Conservation (phyloP, 179 eudicot genomes). For the Gypsophila paniculata region DNA sequence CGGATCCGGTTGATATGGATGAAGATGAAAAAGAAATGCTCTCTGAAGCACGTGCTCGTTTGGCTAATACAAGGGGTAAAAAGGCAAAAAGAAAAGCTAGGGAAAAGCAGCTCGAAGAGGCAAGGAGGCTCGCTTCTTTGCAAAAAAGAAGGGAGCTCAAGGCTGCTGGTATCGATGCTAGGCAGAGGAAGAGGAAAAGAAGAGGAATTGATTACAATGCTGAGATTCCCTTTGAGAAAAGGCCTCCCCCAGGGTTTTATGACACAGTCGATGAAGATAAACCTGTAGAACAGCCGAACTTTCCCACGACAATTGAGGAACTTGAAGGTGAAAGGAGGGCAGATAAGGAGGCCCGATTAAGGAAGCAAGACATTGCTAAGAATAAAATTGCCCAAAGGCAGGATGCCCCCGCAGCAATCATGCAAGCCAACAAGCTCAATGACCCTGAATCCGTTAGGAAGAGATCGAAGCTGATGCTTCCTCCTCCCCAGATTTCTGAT, state of each 20-base stretch:
- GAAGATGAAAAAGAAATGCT: slow-evolving; percentile 99
- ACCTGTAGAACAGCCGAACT: slow-evolving; percentile 69
- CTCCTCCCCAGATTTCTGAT: slow-evolving; percentile 93
- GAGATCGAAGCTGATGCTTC: slow-evolving; percentile 88
- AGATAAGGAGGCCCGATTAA: slow-evolving; percentile 82
- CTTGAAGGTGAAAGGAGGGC: slow-evolving; percentile 92
- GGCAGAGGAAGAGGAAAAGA: slow-evolving; percentile 86
- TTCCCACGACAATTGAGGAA: slow-evolving; percentile 91
- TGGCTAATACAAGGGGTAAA: slow-evolving; percentile 94
- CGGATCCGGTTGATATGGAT: slow-evolving; percentile 99
- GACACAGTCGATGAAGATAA: slow-evolving; percentile 75
- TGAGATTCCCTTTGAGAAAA: slow-evolving; percentile 95
- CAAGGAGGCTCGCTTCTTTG: slow-evolving; percentile 94
- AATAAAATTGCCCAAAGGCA: slow-evolving; percentile 89
- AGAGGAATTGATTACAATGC: slow-evolving; percentile 96
- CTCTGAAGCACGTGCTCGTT: slow-evolving; percentile 93
- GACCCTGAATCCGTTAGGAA: slow-evolving; percentile 92
- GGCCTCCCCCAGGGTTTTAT: slow-evolving; percentile 90
- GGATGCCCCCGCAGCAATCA: slow-evolving; percentile 88
- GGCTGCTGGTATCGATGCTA: slow-evolving; percentile 90
- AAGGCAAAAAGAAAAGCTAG: slow-evolving; percentile 98
- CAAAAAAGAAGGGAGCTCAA: slow-evolving; percentile 97
- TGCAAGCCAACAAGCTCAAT: slow-evolving; percentile 94
- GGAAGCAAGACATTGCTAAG: slow-evolving; percentile 90
- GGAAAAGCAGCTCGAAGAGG: slow-evolving; percentile 99